Percentiles rank a stretch among this genome's conserved stretches.
These are phyloP conservation scores for Fusarium dimerum DNA, from an alignment of 2,329 filamentous ascomycete genomes.

Conservation along the genomic window DNA sequence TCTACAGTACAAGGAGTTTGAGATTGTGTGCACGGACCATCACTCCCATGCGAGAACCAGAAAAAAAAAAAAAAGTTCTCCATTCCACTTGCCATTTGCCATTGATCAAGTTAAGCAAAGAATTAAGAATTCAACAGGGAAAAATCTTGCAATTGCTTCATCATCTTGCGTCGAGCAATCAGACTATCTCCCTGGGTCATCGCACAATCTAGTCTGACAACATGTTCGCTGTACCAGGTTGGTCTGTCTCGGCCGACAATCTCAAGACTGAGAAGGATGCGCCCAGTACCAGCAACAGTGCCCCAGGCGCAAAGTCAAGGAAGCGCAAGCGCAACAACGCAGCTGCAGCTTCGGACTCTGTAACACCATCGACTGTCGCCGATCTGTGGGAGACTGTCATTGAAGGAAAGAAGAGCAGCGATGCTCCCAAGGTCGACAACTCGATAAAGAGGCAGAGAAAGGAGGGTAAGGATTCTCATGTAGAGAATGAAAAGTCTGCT, in stretches of 20 bases:
- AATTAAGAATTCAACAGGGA: conserved; percentile 5
- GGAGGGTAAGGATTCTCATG: conserved; percentile 32
- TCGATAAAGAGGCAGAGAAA: conserved; percentile 39
- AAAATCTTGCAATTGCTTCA: conserved; percentile 7
- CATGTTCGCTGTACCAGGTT: conserved; percentile 95
- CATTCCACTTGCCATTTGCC: no score
- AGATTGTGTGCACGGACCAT: no score
- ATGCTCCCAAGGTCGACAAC: conserved; percentile 24
- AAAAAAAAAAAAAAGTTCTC: no score
- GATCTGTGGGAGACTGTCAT: conserved; percentile 80
- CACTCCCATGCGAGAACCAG: no score
- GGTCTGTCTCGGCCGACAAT: conserved; percentile 74
- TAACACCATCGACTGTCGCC: conserved; percentile 71
- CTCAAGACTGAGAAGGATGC: conserved; percentile 67
- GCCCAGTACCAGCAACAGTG: conserved; percentile 30
- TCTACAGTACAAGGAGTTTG: no score
- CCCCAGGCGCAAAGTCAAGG: conserved; percentile 50
- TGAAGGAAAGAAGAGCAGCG: conserved; percentile 57
- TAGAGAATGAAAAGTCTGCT: conserved; percentile 23
- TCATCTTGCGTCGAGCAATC: not conserved
- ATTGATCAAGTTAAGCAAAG: no score
- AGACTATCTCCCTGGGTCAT: conserved; percentile 3
- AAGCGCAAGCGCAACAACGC: conserved; percentile 54
- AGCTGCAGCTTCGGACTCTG: conserved; percentile 30
- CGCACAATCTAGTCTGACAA: conserved; percentile 4